phyloP scores from a whole-genome alignment of 352 stramenopile species.

The Thalassiosira delicatula region DNA sequence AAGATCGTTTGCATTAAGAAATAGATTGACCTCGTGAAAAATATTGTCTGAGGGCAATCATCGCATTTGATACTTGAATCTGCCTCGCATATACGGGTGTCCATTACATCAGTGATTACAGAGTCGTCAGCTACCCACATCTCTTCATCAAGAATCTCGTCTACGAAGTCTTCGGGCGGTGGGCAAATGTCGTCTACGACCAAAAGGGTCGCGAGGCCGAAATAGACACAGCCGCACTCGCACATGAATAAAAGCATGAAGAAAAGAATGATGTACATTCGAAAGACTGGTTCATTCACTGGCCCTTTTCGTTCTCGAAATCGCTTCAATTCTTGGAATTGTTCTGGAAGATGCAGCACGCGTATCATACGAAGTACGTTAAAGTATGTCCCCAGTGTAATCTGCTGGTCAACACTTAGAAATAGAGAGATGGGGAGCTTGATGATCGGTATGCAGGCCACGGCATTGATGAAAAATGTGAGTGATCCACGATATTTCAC shows the following conservation, averaged over 20 bases:
- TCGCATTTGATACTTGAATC: conserved; percentile 53
- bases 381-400: no score
- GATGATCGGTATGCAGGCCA: no score
- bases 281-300: conserved; percentile 73
- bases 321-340: conserved; percentile 65
- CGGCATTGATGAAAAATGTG: no score
- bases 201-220: conserved; percentile 58
- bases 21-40: conserved; percentile 72
- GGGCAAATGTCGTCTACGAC: conserved; percentile 63
- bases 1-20: conserved; percentile 81
- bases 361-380: no score
- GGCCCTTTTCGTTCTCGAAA: conserved; percentile 50
- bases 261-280: conserved; percentile 73
- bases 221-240: conserved; percentile 69
- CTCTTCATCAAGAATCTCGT: conserved; percentile 52
- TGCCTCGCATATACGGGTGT: conserved; percentile 47
- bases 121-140: conserved; percentile 54
- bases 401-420: no score
- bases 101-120: conserved; percentile 65
- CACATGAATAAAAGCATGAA: conserved; percentile 66
- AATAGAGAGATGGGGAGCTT: no score
- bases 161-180: conserved; percentile 42
- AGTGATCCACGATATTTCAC: conserved; percentile 53
- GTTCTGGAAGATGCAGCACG: conserved; percentile 57
- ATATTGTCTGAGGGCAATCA: conserved; percentile 64